Evolutionary conservation across 768 basidiomycete species (phyloP).

Genomic region (Hypholoma fasciculare): DNA sequence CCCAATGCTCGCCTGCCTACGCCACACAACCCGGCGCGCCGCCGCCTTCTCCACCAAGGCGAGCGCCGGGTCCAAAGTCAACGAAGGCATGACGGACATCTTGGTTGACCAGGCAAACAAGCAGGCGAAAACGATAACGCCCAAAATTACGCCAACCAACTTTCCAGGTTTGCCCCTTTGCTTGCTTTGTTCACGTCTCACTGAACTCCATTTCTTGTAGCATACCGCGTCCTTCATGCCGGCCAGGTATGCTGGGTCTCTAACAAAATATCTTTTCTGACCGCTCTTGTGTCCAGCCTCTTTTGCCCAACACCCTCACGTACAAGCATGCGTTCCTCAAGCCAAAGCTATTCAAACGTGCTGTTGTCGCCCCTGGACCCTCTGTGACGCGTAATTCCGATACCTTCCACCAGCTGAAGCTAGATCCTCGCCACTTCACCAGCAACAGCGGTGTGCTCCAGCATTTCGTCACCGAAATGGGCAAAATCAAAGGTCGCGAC

Average conservation of each 20-base stretch:
- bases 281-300: neutral
- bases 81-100: neutral
- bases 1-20: slow-evolving; percentile 9
- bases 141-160: neutral
- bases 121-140: neutral
- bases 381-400: slow-evolving; percentile 58
- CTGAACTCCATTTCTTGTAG: neutral
- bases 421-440: slow-evolving; percentile 75
- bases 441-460: slow-evolving; percentile 60
- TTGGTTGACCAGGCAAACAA: neutral
- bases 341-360: slow-evolving; percentile 20
- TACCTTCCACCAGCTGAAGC: slow-evolving; percentile 65
- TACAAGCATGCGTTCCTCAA: neutral
- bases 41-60: neutral
- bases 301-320: neutral
- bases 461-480: slow-evolving; percentile 69
- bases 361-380: slow-evolving; percentile 56
- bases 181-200: neutral
- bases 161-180: neutral
- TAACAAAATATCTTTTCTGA: neutral
- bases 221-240: slow-evolving; percentile 6
- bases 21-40: slow-evolving; percentile 12
- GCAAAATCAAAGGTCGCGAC: slow-evolving; percentile 73
- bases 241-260: slow-evolving; percentile 7
- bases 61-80: neutral